A percentile compares a stretch with the other conserved stretches of the same genome.
These are phyloP conservation scores for Ampelomyces quisqualis DNA, from an alignment of 2,329 filamentous ascomycete species.

Conservation along the genomic window DNA sequence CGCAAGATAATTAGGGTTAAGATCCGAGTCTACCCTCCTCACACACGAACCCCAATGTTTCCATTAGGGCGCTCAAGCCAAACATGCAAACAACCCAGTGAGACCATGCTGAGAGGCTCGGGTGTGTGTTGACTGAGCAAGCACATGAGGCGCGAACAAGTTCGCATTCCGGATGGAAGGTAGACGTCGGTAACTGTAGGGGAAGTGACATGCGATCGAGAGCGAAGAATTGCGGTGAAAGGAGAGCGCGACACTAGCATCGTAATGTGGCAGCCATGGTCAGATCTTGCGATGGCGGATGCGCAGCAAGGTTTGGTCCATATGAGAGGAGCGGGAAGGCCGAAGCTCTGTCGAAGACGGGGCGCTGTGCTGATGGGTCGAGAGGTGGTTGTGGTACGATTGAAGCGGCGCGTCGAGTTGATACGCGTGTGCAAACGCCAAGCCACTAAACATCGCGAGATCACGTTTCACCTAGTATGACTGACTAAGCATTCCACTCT, in stretches of 20 bases:
- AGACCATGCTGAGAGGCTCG: constrained; percentile 61
- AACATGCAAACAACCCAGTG: constrained; percentile 51
- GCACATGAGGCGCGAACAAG: constrained; percentile 45
- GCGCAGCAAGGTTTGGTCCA: too few species aligned
- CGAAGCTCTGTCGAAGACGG: neutral
- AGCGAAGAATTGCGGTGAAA: constrained; percentile 32
- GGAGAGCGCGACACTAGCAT: constrained; percentile 24
- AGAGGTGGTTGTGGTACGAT: constrained; percentile 16
- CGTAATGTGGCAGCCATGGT: constrained; percentile 32
- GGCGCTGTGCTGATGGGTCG: constrained; percentile 15
- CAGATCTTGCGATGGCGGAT: constrained; percentile 20
- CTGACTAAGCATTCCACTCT: too few species aligned
- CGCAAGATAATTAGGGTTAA: constrained; percentile 92
- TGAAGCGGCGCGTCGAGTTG: constrained; percentile 15
- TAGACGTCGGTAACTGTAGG: constrained; percentile 73
- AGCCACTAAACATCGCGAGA: neutral
- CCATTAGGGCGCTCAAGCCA: constrained; percentile 41
- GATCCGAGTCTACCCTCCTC: constrained; percentile 75
- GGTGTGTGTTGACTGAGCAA: constrained; percentile 52
- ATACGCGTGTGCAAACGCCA: neutral
- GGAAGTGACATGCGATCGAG: constrained; percentile 67
- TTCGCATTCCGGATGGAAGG: constrained; percentile 64
- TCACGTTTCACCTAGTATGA: neutral
- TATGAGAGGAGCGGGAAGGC: too few species aligned
- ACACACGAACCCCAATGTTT: constrained; percentile 35